Evolutionary conservation across 345 rosid genomes (phyloP).

Genomic region (Pistacia integerrima): DNA sequence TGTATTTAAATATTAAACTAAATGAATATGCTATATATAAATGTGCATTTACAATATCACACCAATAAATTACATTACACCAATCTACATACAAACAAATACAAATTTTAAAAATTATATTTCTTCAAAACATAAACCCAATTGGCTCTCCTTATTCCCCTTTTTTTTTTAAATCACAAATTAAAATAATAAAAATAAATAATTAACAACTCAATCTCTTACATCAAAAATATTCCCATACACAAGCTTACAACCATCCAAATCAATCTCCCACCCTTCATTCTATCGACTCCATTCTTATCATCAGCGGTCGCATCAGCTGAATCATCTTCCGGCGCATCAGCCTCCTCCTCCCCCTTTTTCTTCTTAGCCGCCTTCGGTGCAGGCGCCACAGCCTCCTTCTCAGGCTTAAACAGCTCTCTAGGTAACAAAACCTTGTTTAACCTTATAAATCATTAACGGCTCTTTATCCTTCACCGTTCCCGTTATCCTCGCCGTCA

Average conservation of each 20-base stretch:
- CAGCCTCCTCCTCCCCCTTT: slow-evolving; percentile 43
- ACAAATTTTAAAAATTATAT: neutral
- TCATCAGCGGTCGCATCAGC: slow-evolving; percentile 57
- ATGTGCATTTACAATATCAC: slow-evolving; percentile 22
- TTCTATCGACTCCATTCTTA: slow-evolving; percentile 42
- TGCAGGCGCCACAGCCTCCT: slow-evolving; percentile 43
- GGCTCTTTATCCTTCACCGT: slow-evolving; percentile 81
- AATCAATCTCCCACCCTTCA: slow-evolving; percentile 38
- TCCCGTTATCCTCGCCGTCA: slow-evolving; percentile 60
- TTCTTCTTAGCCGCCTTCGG: slow-evolving; percentile 49
- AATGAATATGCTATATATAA: neutral
- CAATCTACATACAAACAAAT: neutral
- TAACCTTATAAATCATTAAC: slow-evolving; percentile 65
- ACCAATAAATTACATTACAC: neutral
- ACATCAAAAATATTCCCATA: slow-evolving; percentile 41
- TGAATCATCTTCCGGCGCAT: slow-evolving; percentile 53
- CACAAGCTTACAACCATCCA: slow-evolving; percentile 44
- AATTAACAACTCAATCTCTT: slow-evolving; percentile 15
- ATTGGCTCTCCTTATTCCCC: neutral
- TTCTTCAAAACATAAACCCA: neutral
- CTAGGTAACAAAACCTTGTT: slow-evolving; percentile 73
- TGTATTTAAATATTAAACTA: neutral
- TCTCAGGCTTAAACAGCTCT: slow-evolving; percentile 69
- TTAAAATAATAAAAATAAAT: neutral
- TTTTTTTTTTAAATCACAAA: neutral